Evolutionary conservation across 495 filamentous ascomycete species (phyloP).

Genomic region (Penicillium ucsense): DNA sequence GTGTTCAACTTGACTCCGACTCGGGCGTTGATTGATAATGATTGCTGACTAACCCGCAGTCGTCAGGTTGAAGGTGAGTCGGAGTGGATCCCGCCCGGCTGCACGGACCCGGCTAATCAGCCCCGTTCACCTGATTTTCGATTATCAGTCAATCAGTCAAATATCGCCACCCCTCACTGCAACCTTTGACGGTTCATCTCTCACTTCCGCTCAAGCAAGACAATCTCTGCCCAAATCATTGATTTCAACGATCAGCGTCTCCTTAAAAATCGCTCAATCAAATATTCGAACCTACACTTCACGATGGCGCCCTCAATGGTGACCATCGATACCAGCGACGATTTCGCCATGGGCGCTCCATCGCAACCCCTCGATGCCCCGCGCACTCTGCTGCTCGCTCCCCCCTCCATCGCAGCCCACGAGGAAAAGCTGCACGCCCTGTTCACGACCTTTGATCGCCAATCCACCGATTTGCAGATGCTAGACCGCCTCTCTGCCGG

Average conservation of each 20-base stretch:
- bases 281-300: background rate
- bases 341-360: constrained; percentile 25
- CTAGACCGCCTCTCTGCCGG: constrained; percentile 85
- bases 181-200: constrained; percentile 1
- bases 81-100: no score
- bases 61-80: no score
- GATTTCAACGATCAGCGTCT: no score
- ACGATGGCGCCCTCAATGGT: constrained; percentile 32
- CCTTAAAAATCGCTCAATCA: no score
- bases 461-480: constrained; percentile 87
- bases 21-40: constrained; percentile 9
- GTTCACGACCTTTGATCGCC: constrained; percentile 56
- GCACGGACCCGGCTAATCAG: no score
- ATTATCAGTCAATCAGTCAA: constrained; percentile 10
- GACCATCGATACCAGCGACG: constrained; percentile 37
- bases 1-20: no score
- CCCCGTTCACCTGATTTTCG: constrained; percentile 2
- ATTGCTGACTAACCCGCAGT: constrained; percentile 9
- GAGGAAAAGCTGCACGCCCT: constrained; percentile 49
- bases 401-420: constrained; percentile 66
- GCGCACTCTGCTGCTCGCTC: constrained; percentile 60
- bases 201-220: background rate
- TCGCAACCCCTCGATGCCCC: constrained; percentile 18
- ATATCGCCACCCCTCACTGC: constrained; percentile 20
- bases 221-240: no score